Conservation (phyloP, 768 basidiomycete species). For the Neoboletus subvelutipes region DNA sequence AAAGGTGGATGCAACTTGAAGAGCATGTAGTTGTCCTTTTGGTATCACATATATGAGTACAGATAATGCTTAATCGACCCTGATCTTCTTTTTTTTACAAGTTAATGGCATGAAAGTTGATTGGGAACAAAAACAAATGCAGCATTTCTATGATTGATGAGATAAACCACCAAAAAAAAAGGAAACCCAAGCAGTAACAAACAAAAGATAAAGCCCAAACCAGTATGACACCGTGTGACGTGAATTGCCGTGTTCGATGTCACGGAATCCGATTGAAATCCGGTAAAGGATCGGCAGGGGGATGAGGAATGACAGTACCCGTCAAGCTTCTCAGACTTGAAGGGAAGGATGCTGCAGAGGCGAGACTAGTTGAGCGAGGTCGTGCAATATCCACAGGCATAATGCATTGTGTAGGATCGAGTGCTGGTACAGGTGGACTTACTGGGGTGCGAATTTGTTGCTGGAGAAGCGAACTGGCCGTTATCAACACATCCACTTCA, state of each 20-base stretch:
- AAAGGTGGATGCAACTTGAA: slow-evolving; percentile 29
- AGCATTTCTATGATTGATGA: slow-evolving; percentile 31
- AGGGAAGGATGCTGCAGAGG: slow-evolving; percentile 27
- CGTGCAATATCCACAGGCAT: slow-evolving; percentile 32
- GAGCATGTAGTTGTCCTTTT: slow-evolving; percentile 17
- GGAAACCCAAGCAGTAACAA: slow-evolving; percentile 24
- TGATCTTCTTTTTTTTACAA: slow-evolving; percentile 25
- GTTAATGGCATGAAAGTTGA: slow-evolving; percentile 13
- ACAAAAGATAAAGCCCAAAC: slow-evolving; percentile 27
- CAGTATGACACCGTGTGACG: slow-evolving; percentile 24
- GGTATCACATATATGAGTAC: slow-evolving; percentile 35
- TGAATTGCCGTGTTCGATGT: slow-evolving; percentile 8
- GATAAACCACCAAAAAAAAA: slow-evolving; percentile 26
- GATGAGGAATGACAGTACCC: slow-evolving; percentile 20
- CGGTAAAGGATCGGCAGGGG: slow-evolving; percentile 27
- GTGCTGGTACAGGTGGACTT: slow-evolving; percentile 24
- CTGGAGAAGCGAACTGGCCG: slow-evolving; percentile 55
- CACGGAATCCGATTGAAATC: slow-evolving; percentile 27
- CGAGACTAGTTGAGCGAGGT: slow-evolving; percentile 36
- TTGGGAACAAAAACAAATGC: slow-evolving; percentile 16
- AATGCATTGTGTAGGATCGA: slow-evolving; percentile 28
- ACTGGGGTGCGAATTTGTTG: slow-evolving; percentile 39
- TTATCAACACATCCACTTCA: slow-evolving; percentile 79
- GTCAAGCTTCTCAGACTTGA: slow-evolving; percentile 22
- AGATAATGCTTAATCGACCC: slow-evolving; percentile 35